A percentile compares a stretch with the other conserved stretches of the same genome.
Evolutionary conservation across 176 grass and related monocot species (phyloP).

Genomic region (Oryza meyeriana): DNA sequence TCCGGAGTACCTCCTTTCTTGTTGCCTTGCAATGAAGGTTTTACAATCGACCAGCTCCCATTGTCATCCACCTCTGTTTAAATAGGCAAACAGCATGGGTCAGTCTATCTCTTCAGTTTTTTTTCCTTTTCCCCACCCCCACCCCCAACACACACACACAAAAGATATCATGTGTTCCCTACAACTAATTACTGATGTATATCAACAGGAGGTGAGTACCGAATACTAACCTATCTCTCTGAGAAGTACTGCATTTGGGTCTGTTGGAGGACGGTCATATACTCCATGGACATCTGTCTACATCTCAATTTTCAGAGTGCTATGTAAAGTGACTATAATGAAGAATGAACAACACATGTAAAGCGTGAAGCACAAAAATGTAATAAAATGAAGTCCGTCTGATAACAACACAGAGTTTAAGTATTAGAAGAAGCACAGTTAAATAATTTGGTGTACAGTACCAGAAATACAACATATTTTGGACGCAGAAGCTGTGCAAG

Average conservation of each 20-base stretch:
- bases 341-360: background rate
- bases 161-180: background rate
- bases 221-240: slow-evolving; percentile 78
- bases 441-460: slow-evolving; percentile 34
- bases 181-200: background rate
- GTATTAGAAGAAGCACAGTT: slow-evolving; percentile 22
- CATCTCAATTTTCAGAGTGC: slow-evolving; percentile 38
- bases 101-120: slow-evolving; percentile 10
- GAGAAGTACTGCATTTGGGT: slow-evolving; percentile 83
- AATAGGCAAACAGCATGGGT: background rate
- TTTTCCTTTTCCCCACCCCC: background rate
- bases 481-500: slow-evolving; percentile 78
- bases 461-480: slow-evolving; percentile 95
- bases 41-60: slow-evolving; percentile 74
- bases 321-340: background rate
- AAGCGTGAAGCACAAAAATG: slow-evolving; percentile 7
- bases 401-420: background rate
- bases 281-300: slow-evolving; percentile 98
- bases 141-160: too few relatives aligned
- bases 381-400: background rate
- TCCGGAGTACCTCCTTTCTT: slow-evolving; percentile 43
- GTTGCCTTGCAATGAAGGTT: slow-evolving; percentile 53
- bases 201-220: slow-evolving; percentile 20
- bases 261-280: slow-evolving; percentile 84
- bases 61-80: slow-evolving; percentile 71